Base-by-base conservation (phyloP, 2,329 filamentous ascomycete genomes). In the Diaporthe humulicola region DNA sequence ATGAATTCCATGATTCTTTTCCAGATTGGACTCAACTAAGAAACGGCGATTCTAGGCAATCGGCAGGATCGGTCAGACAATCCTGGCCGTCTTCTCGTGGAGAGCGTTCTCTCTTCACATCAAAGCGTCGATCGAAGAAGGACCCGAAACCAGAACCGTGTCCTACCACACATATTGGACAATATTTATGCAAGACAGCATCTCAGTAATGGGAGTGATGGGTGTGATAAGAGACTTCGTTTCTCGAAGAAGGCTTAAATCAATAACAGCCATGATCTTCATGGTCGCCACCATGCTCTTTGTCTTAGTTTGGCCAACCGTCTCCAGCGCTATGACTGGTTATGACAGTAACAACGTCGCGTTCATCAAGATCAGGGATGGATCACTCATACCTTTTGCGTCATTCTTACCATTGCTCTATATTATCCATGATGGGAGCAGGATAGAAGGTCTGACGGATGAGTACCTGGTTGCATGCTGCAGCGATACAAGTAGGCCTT, bases 341-440 rank as follows among this genome's bases (percentile, higher is more conserved):
- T 66, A 66, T 19, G 60, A 66, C 22, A 48, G 60, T 28, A 66
- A 66, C 42, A 66, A 48, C 28, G 40, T 66, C 40, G 60, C 60
- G 3, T 66, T 66, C 60, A 36, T 66, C 28, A 66, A 66, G 60
- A 66, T 66, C 19, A 66, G 42, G 19, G 60, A 66, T n/a, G 28
- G 42, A 9, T 48, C 60, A 4, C 60, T 66, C 19, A 66, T 66
- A 17, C 25, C 40, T 0, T 66, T 66, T 17, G 14, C 42, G 2
- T 33, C 60, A 22, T 66, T 66, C 19, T 22, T 33, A 19, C 60
- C 40, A 15, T n/a, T 66, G 17, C 28, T 66, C 3, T 48, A 66
- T 19, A 22, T 25, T 4, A 66, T 66, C 6, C 60, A 66, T n/a
- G 60, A 66, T 12, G 60, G 60, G 19, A 66, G 60, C 19, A 66